Conservation (phyloP, 768 basidiomycete species). For the Mycena rebaudengoi region DNA sequence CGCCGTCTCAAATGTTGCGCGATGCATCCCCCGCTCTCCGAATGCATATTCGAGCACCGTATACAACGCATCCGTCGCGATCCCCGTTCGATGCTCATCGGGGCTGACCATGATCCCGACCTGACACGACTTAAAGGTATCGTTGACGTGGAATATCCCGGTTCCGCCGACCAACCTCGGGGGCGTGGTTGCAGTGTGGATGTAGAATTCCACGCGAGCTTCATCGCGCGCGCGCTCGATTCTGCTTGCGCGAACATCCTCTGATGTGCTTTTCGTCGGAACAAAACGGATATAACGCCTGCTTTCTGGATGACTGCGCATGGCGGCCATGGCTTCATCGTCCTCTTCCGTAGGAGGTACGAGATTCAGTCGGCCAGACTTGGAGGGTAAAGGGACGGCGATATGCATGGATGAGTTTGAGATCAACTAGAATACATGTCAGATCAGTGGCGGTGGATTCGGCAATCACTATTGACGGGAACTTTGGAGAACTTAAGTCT, state of each 20-base stretch:
- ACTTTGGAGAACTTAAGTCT: too few species aligned
- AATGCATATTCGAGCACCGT: conserved; percentile 50
- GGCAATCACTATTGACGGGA: too few species aligned
- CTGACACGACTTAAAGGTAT: conserved; percentile 44
- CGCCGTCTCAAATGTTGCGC: conserved; percentile 51
- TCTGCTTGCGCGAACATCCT: conserved; percentile 45
- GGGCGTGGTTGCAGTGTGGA: conserved; percentile 31
- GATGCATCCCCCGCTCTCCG: conserved; percentile 50
- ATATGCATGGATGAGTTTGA: too few species aligned
- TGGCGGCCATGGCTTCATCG: conserved; percentile 45
- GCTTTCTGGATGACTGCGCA: conserved; percentile 49
- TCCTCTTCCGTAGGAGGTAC: conserved; percentile 43
- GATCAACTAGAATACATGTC: too few species aligned
- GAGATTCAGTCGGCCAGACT: conserved; percentile 43
- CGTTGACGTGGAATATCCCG: conserved; percentile 50
- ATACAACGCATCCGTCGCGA: conserved; percentile 57
- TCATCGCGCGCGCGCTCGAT: conserved; percentile 46
- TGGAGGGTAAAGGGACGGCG: too few species aligned
- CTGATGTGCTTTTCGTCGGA: conserved; percentile 44
- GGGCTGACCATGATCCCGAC: conserved; percentile 51
- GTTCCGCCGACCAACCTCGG: conserved; percentile 45
- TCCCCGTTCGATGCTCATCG: conserved; percentile 45
- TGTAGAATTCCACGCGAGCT: conserved; percentile 44
- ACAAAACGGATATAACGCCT: conserved; percentile 50
- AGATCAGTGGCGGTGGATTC: too few species aligned